Evolutionary conservation across 1,139 yeast genomes (phyloP).

Genomic region (Lodderomyces metapsilosis): DNA sequence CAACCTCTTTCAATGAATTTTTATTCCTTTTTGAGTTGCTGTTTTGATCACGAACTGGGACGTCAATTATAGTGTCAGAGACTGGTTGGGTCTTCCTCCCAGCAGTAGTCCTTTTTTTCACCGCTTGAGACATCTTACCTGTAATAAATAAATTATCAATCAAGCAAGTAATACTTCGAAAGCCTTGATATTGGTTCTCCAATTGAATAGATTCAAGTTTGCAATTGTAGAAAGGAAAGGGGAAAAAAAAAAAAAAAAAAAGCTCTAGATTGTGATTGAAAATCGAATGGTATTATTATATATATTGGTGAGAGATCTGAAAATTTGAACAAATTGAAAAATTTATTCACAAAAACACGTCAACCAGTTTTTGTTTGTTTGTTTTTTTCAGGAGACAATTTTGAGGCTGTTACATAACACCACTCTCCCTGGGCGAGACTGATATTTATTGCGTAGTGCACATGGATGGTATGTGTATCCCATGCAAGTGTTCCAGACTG

Average conservation of each 20-base stretch:
- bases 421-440: no score
- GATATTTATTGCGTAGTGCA: no score
- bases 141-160: no score
- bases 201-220: background rate
- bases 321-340: background rate
- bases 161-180: no score
- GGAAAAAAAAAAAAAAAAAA: background rate
- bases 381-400: no score
- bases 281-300: no score
- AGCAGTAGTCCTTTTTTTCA: conserved; percentile 26
- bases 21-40: background rate
- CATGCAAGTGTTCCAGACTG: no score
- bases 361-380: background rate
- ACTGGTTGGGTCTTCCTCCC: conserved; percentile 14
- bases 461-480: no score
- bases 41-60: conserved; percentile 7
- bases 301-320: background rate
- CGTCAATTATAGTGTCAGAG: conserved; percentile 5
- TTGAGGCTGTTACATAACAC: no score
- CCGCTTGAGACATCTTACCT: conserved; percentile 11
- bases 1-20: background rate
- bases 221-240: background rate
- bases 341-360: background rate
- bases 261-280: no score
- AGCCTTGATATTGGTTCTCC: no score